Evolutionary conservation across 164 flowering plant species (phyloP).

Genomic region (Chimonanthus praecox): DNA sequence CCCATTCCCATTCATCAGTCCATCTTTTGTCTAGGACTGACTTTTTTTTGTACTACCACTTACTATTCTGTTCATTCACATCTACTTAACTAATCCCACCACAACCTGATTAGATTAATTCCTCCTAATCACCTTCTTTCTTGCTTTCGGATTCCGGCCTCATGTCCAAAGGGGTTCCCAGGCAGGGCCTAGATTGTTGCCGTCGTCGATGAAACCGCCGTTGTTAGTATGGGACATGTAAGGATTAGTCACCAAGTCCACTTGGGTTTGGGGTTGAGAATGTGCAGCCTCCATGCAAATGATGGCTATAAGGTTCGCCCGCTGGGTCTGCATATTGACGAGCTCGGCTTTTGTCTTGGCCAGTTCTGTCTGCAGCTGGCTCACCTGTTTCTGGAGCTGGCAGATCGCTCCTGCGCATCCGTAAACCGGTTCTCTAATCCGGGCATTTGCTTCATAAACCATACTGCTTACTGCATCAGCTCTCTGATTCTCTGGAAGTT

Average conservation of each 20-base stretch:
- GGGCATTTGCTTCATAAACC: conserved; percentile 75
- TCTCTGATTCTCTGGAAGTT: conserved; percentile 58
- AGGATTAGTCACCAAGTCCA: conserved; percentile 9
- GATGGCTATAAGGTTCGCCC: conserved; percentile 40
- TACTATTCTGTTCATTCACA: neutral
- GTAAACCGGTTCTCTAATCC: conserved; percentile 69
- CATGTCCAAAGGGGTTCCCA: conserved; percentile 47
- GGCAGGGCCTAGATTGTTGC: conserved; percentile 11
- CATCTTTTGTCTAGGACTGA: neutral
- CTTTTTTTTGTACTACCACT: neutral
- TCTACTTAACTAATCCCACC: too few relatives aligned
- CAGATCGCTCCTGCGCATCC: conserved; percentile 70
- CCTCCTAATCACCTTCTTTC: too few relatives aligned
- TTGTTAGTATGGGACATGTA: conserved; percentile 11
- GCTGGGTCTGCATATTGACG: conserved; percentile 46
- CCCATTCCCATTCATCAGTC: neutral
- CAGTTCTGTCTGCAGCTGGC: conserved; percentile 53
- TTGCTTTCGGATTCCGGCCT: neutral
- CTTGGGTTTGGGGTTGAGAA: conserved; percentile 5
- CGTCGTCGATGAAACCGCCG: conserved; percentile 23
- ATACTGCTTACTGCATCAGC: conserved; percentile 81
- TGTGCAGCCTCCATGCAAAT: conserved; percentile 49
- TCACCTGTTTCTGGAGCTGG: conserved; percentile 67
- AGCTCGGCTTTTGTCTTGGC: conserved; percentile 68
- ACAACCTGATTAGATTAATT: neutral